Evolutionary conservation across 1,284 basidiomycete genomes (phyloP).

Genomic region (Ceratobasidium sp.): DNA sequence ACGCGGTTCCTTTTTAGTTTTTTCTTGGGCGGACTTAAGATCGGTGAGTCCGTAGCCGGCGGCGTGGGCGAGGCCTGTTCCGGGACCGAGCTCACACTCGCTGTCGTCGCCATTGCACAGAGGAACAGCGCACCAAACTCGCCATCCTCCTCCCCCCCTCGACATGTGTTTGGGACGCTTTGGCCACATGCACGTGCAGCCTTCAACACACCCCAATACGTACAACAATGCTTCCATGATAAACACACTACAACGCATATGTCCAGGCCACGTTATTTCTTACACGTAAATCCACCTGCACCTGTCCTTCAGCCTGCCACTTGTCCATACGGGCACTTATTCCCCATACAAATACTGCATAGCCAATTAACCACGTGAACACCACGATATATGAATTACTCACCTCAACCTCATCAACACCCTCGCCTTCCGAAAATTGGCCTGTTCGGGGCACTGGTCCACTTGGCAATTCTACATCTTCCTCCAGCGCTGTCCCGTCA

Average conservation of each 20-base stretch:
- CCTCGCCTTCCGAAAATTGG: constrained; percentile 64
- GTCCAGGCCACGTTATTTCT: background rate
- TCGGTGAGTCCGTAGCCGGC: constrained; percentile 10
- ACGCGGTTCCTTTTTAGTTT: constrained; percentile 37
- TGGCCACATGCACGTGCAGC: constrained; percentile 34
- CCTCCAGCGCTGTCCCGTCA: constrained; percentile 69
- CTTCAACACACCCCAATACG: constrained; percentile 13
- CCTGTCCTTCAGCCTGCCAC: background rate
- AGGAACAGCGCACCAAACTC: constrained; percentile 13
- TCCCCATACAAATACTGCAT: constrained; percentile 56
- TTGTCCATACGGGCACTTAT: constrained; percentile 37
- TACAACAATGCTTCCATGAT: constrained; percentile 11
- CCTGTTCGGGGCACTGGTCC: constrained; percentile 76
- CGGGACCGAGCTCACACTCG: constrained; percentile 8
- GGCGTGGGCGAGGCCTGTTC: constrained; percentile 22
- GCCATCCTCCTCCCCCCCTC: background rate
- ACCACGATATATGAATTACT: background rate
- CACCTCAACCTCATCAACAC: constrained; percentile 78
- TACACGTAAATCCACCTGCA: constrained; percentile 28
- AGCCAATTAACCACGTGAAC: background rate
- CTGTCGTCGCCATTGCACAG: constrained; percentile 34
- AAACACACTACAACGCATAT: constrained; percentile 4
- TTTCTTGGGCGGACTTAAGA: constrained; percentile 40
- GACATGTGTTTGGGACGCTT: constrained; percentile 39
- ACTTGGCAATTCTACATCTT: constrained; percentile 62